phyloP scores from a whole-genome alignment of 225 moss, liverwort and hornwort genomes.

The Asterella californica region DNA sequence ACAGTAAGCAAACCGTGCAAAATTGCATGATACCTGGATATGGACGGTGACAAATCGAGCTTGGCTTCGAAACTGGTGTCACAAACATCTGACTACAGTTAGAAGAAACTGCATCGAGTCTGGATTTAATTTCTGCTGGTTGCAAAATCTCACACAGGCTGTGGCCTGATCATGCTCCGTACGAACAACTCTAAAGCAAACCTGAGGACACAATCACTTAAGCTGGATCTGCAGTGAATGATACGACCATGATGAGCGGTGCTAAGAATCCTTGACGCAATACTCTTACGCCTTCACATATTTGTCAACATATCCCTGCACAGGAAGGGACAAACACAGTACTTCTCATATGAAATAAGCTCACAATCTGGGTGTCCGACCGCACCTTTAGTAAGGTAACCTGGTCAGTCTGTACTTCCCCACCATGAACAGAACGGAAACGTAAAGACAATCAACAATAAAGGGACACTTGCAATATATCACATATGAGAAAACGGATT shows the following conservation, averaged over 20 bases:
- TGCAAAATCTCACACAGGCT: neutral
- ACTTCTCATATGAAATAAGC: neutral
- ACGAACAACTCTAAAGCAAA: neutral
- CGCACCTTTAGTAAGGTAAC: neutral
- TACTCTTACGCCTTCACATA: slow-evolving; percentile 54
- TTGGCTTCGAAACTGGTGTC: neutral
- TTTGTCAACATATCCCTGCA: slow-evolving; percentile 92
- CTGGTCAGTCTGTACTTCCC: neutral
- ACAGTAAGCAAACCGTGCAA: neutral
- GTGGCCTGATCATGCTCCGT: neutral
- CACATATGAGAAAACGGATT: neutral
- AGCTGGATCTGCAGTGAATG: neutral
- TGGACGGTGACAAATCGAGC: neutral
- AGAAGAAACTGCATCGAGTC: neutral
- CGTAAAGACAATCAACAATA: neutral
- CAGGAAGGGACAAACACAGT: neutral
- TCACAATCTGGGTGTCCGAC: neutral
- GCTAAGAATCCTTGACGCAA: neutral
- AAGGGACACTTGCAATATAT: neutral
- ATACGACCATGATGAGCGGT: neutral
- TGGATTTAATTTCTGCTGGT: neutral
- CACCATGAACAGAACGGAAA: neutral
- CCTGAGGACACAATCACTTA: slow-evolving; percentile 1
- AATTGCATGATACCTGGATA: neutral
- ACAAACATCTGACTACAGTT: neutral